Base-by-base conservation (phyloP, 345 rosid species). In the Cochlearia excelsa region DNA sequence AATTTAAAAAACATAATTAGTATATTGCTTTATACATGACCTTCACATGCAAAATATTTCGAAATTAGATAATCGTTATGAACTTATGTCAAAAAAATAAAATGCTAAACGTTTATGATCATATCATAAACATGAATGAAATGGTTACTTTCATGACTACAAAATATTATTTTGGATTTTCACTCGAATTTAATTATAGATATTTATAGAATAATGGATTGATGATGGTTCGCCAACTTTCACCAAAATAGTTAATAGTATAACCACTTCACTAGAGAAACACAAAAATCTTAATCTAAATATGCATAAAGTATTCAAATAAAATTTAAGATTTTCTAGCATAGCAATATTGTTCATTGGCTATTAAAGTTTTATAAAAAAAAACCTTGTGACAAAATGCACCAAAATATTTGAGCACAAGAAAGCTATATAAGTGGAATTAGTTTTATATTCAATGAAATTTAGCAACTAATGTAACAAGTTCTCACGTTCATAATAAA, bases 161-260 rank as follows among this genome's bases (percentile, higher is more conserved):
- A 16, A 29, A 28, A 59, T 29, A 53, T 31, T 46, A 30, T 40
- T 11, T 40, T 46, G 54, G 55, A 68, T 46, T 54, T 47, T 46
- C 38, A 9, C 9, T 54, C 16, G 57, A 69, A 48, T 62, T 55
- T 40, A 61, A 27, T 16, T 16, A 16, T 55, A 61, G 26, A 42
- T 4, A 42, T 52, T 29, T 64, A 56, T 26, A 62, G 34, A 69
- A 4, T 55, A 68, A 62, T 70, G 69, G 68, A 42, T 63, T 63
- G 63, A 4, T 55, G 74, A 62, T 70, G 69, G 68, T 49, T 63
- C 68, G 63, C 63, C 74, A 56, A 56, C 68, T 35, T 62, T 6
- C 7, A 37, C 40, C 40, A 4, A 37, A 37, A 37, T 37, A 37
- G 40, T 8, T 37, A 3, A 37, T 37, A 37, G 40, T 37, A 45